phyloP scores from a whole-genome alignment of 2,329 filamentous ascomycete genomes.

The Catunica adiposa region DNA sequence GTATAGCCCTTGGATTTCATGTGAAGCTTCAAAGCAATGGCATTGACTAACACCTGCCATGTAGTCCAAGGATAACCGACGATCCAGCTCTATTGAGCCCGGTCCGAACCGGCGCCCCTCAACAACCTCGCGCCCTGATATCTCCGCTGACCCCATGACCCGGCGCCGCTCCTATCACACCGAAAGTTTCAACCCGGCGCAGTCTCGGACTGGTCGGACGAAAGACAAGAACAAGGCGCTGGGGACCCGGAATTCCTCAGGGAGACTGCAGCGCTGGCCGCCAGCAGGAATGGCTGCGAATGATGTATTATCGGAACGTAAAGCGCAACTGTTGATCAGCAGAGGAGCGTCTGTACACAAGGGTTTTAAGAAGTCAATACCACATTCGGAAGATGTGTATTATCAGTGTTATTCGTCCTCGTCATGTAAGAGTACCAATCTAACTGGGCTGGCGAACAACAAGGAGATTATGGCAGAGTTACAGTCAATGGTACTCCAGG shows the following conservation, averaged over 20 bases:
- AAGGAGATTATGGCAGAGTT: constrained; percentile 35
- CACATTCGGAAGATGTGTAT: constrained; percentile 38
- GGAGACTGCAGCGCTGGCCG: constrained; percentile 29
- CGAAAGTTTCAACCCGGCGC: constrained; percentile 14
- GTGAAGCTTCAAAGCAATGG: neutral
- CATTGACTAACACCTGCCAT: constrained; percentile 3
- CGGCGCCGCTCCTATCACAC: constrained; percentile 13
- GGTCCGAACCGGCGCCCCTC: constrained; percentile 7
- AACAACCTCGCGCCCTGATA: constrained; percentile 8
- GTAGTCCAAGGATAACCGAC: constrained; percentile 11
- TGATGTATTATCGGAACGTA: constrained; percentile 35
- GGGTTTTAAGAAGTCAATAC: constrained; percentile 36
- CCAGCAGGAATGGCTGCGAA: constrained; percentile 32
- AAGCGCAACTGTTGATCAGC: constrained; percentile 41
- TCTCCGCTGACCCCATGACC: neutral
- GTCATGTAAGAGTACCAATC: constrained; percentile 13
- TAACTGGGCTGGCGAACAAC: constrained; percentile 12
- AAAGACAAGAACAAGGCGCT: constrained; percentile 10
- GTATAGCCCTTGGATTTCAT: neutral
- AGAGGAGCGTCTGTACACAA: constrained; percentile 40
- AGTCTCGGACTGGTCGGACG: constrained; percentile 12
- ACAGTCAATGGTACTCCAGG: constrained; percentile 36
- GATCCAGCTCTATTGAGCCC: constrained; percentile 12
- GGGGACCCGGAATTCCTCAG: constrained; percentile 8
- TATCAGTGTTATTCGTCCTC: constrained; percentile 34